Evolutionary conservation across 495 filamentous ascomycete species (phyloP), one percentile per base, ranked within the genome.

Genomic region (Tuber microsphaerosporum): DNA sequence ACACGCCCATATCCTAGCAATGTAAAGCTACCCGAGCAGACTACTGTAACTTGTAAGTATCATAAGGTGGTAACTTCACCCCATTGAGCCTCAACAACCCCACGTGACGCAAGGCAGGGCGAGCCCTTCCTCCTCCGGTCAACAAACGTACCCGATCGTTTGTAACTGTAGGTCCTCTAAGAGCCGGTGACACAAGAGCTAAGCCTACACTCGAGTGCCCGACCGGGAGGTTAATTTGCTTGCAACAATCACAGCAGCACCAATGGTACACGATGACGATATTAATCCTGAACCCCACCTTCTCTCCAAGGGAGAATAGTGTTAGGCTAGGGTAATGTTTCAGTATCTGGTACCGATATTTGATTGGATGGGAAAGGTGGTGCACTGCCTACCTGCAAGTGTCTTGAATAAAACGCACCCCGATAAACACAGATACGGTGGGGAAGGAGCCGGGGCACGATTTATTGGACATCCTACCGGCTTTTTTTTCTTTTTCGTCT

Each of bases 381-480:
- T 34, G 56, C 56, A 65, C 56, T 31, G 56, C 56, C 56, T 4
- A 14, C 56, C 26, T 31, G 56, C 17, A 8, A 12, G 26, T 65
- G 56, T 65, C n/a, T 34, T 14, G 26, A 17, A 34, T 34, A 61
- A 61, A 61, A 2, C n/a, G 51, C n/a, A 61, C 26, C 2, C 10
- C 51, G 56, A 65, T 65, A 65, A 65, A 65, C 26, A 65, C 9
- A 34, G 14, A 19, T 31, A 34, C n/a, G 56, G n/a, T 16, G 26
- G 14, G 26, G 26, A 65, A 65, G 14, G 26, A 14, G 14, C 16
- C 56, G 26, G 26, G 56, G 26, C 56, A 65, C 26, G 12, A 34
- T 65, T 65, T 65, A 26, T 26, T 65, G 31, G 56, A 65, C n/a
- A 65, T 65, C 56, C 26, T 34, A 65, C 56, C 56, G 56, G 56